Conservation (phyloP, 768 basidiomycete genomes). For the Amanita polypyramis region DNA sequence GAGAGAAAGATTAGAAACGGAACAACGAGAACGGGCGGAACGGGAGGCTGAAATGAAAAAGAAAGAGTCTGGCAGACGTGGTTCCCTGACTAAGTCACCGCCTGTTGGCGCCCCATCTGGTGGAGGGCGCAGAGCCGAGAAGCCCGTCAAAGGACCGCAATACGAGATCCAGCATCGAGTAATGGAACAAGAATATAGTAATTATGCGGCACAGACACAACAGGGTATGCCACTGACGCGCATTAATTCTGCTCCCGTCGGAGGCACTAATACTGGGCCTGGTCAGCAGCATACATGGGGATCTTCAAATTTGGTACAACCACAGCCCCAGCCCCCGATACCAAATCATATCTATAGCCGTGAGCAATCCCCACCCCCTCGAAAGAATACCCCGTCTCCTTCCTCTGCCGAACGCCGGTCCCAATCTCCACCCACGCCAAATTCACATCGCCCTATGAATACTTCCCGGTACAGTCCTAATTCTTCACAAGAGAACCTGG, state of each 20-base stretch:
- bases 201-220: constrained; percentile 27
- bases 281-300: constrained; percentile 22
- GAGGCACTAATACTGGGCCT: constrained; percentile 12
- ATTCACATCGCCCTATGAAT: constrained; percentile 22
- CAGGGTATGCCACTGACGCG: constrained; percentile 18
- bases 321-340: constrained; percentile 19
- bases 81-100: constrained; percentile 59
- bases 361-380: constrained; percentile 25
- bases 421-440: constrained; percentile 42
- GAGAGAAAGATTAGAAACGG: constrained; percentile 29
- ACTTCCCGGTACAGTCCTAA: constrained; percentile 19
- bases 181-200: constrained; percentile 81
- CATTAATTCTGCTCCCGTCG: constrained; percentile 16
- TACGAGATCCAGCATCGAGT: constrained; percentile 92
- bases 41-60: constrained; percentile 47
- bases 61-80: constrained; percentile 39
- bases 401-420: constrained; percentile 28
- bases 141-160: constrained; percentile 78
- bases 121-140: constrained; percentile 66
- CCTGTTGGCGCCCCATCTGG: constrained; percentile 31
- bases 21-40: constrained; percentile 31
- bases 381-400: constrained; percentile 18
- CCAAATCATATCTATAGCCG: constrained; percentile 28
- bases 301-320: constrained; percentile 15
- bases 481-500: constrained; percentile 25